These are phyloP conservation scores for Takashimella koratensis DNA, from an alignment of 1,284 basidiomycete species.

Conservation along the genomic window DNA sequence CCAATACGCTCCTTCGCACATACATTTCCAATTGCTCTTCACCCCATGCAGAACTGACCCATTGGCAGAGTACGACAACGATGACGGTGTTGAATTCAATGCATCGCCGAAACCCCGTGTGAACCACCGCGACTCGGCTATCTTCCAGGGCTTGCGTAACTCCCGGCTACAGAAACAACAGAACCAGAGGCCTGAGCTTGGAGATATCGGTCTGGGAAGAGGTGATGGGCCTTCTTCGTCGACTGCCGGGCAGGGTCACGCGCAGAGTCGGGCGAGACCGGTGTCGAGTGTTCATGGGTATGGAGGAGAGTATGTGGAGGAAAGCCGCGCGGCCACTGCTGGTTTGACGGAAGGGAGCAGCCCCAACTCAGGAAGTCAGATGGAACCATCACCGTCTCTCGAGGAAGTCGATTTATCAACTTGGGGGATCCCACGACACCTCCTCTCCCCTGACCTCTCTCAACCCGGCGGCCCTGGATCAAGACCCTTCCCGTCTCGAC, in stretches of 20 bases:
- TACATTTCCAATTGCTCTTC: background rate
- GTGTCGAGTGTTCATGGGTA: background rate
- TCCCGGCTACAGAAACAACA: constrained; percentile 15
- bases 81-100: constrained; percentile 17
- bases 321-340: background rate
- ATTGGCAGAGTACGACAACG: constrained; percentile 45
- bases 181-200: constrained; percentile 1
- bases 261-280: background rate
- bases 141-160: constrained; percentile 31
- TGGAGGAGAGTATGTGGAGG: background rate
- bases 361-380: background rate
- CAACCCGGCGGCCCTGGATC: background rate
- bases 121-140: constrained; percentile 35
- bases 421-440: constrained; percentile 27
- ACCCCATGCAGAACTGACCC: background rate
- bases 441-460: constrained; percentile 10
- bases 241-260: background rate
- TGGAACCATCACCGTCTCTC: constrained; percentile 3
- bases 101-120: constrained; percentile 5
- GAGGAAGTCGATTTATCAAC: constrained; percentile 18
- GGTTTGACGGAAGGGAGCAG: background rate
- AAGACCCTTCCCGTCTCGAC: background rate
- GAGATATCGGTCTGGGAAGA: background rate
- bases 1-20: background rate
- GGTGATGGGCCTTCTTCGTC: background rate